Percentiles rank a stretch among this genome's conserved stretches.
phyloP scores from a whole-genome alignment of 208 protist species.

The Leishmania mexicana region DNA sequence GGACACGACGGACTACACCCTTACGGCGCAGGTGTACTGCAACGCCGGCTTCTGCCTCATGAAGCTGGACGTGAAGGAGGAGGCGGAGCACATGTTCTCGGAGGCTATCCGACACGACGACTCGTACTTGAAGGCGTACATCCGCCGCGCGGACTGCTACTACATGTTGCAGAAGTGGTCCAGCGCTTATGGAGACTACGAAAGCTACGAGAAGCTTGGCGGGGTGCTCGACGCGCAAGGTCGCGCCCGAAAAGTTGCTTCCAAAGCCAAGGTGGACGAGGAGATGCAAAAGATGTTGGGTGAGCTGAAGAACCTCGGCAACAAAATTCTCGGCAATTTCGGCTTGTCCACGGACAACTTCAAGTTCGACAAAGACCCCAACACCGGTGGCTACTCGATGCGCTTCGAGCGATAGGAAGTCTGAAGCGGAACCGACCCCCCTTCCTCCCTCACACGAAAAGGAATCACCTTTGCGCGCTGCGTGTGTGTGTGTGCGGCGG shows the following conservation, averaged over 20 bases:
- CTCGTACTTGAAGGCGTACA: conserved; percentile 81
- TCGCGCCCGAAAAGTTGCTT: conserved; percentile 46
- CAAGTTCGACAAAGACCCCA: conserved; percentile 96
- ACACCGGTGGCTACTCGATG: conserved; percentile 93
- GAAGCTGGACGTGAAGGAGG: conserved; percentile 69
- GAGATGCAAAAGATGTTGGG: conserved; percentile 95
- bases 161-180: conserved; percentile 86
- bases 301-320: conserved; percentile 96
- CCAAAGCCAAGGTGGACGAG: conserved; percentile 89
- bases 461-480: neutral
- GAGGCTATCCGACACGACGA: conserved; percentile 87
- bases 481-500: neutral
- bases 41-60: conserved; percentile 84
- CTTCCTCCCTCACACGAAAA: no score
- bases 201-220: conserved; percentile 80
- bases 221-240: conserved; percentile 51
- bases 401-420: conserved; percentile 79
- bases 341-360: conserved; percentile 97
- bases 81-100: conserved; percentile 74
- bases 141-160: conserved; percentile 90
- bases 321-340: conserved; percentile 96
- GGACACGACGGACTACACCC: conserved; percentile 73
- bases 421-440: neutral
- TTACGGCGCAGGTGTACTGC: conserved; percentile 86
- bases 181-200: conserved; percentile 88